phyloP scores from a whole-genome alignment of 441 rosid species.

The Populus hybrid region DNA sequence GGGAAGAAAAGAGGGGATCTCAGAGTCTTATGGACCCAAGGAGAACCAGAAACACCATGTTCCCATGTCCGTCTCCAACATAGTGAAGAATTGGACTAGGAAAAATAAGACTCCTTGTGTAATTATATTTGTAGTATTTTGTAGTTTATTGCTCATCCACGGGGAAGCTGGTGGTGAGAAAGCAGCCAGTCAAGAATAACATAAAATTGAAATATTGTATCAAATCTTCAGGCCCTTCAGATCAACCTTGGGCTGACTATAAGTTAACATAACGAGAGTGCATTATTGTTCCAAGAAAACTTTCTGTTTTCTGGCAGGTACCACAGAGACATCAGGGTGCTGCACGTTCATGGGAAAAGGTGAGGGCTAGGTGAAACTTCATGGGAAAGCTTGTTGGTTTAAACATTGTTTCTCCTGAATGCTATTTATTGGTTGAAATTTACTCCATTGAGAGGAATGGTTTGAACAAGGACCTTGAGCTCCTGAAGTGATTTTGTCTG shows the following conservation, averaged over 20 bases:
- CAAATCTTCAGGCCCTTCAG: constrained; percentile 2
- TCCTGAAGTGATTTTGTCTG: too few relatives aligned
- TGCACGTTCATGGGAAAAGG: not conserved
- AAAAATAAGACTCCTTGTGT: constrained; percentile 22
- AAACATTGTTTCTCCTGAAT: not conserved
- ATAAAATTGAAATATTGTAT: constrained; percentile 2
- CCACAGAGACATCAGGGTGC: not conserved
- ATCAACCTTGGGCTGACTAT: not conserved
- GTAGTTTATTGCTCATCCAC: not conserved
- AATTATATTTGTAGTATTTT: not conserved
- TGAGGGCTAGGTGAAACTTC: not conserved
- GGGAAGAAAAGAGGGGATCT: constrained; percentile 92
- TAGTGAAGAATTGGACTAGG: constrained; percentile 18
- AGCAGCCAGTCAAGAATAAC: not conserved
- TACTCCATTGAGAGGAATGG: too few relatives aligned
- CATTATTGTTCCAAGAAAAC: not conserved
- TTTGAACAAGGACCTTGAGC: too few relatives aligned
- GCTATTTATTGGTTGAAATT: too few relatives aligned
- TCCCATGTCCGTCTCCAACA: constrained; percentile 61
- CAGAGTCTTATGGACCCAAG: constrained; percentile 69
- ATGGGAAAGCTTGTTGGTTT: not conserved
- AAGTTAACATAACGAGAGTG: not conserved
- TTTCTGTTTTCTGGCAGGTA: not conserved
- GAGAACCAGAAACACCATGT: constrained; percentile 77
- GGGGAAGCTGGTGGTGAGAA: constrained; percentile 7